phyloP scores from a whole-genome alignment of 805 yeast species.

The Candida adriatica region DNA sequence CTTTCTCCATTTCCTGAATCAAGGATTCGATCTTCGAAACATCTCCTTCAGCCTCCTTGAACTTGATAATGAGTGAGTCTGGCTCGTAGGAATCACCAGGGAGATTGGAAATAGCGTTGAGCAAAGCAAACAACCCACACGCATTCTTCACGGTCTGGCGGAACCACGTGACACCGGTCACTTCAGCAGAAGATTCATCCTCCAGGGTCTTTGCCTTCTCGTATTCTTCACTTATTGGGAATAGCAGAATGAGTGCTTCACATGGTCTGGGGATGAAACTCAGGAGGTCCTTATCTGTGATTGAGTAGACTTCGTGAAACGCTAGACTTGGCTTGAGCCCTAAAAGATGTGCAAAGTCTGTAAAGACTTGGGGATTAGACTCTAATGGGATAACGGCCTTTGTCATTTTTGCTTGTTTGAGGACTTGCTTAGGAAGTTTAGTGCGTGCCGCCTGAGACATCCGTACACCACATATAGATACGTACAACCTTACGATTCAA shows the following conservation, averaged over 20 bases:
- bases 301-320: conserved; percentile 78
- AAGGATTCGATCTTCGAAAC: conserved; percentile 25
- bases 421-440: not conserved
- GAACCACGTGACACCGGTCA: conserved; percentile 54
- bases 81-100: conserved; percentile 21
- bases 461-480: not conserved
- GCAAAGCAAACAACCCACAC: conserved; percentile 85
- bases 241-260: conserved; percentile 66
- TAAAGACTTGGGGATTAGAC: conserved; percentile 82
- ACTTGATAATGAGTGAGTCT: conserved; percentile 12
- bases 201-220: conserved; percentile 42
- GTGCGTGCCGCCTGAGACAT: not conserved
- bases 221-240: conserved; percentile 66
- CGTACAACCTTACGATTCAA: not conserved
- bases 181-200: conserved; percentile 25
- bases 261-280: conserved; percentile 79
- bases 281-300: conserved; percentile 77
- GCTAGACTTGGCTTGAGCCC: conserved; percentile 57
- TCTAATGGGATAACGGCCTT: conserved; percentile 75
- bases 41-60: conserved; percentile 13
- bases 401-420: not conserved
- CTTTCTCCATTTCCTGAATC: conserved; percentile 40
- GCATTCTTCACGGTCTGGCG: conserved; percentile 82
- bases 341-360: conserved; percentile 54
- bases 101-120: conserved; percentile 52